Base-by-base conservation (phyloP, 768 basidiomycete genomes). In the Tylopilus felleus region DNA sequence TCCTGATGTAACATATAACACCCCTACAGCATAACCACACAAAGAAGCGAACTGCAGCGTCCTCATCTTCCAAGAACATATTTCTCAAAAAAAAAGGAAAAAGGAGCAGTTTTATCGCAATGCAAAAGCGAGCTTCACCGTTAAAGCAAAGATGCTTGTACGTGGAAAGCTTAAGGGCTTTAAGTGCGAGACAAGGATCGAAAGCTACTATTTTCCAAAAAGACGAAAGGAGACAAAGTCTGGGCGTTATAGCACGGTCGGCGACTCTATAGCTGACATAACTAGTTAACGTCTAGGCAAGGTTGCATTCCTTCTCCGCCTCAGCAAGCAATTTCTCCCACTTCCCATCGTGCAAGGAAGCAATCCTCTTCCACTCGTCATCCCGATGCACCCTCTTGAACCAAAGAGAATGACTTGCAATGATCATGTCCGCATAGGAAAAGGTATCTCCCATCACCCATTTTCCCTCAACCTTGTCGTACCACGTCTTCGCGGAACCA, bases 101-200 rank as follows among this genome's bases (percentile, higher is more conserved):
- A 94, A 93, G 65, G 93, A 97, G 76, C 98, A 96, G 71, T 98
- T 98, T 77, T 99, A 97, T 75, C 90, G 94, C 72, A 84, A 94
- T 88, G 94, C 93, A 41, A 98, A 98, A 56, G 57, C 60, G 13
- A 73, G 74, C n/a, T 74, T 73, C 21, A 69, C 73, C 29, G 29
- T 12, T 29, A 8, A 29, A 9, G 77, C 81, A 29, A 29, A 29
- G 29, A 29, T 19, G 74, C 77, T n/a, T n/a, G n/a, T n/a, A n/a
- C n/a, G n/a, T n/a, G n/a, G n/a, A n/a, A n/a, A n/a, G n/a, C n/a
- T n/a, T n/a, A n/a, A n/a, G n/a, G n/a, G n/a, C n/a, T n/a, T n/a
- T n/a, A n/a, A n/a, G n/a, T n/a, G n/a, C n/a, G n/a, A n/a, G n/a
- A n/a, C 22, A 75, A 77, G 19, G 75, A 78, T 14, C 59, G 29